These are phyloP conservation scores for Colletotrichum incanum DNA, from an alignment of 2,329 filamentous ascomycete species.

Conservation along the genomic window DNA sequence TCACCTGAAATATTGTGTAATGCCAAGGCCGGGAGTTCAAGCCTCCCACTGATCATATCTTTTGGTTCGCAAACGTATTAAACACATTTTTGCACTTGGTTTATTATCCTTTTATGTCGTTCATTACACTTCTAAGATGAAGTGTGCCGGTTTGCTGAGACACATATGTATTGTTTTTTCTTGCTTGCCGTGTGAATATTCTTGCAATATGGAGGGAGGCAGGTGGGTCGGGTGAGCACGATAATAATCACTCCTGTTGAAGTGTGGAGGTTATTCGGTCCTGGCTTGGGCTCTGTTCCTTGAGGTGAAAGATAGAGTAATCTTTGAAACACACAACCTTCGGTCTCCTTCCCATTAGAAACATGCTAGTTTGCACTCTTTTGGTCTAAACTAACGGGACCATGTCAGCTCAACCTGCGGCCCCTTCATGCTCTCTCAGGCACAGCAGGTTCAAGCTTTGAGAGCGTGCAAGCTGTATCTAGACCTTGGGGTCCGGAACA, in stretches of 20 bases:
- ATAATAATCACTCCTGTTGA: background rate
- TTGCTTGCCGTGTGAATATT: background rate
- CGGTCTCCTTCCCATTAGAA: too few relatives aligned
- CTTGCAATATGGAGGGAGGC: background rate
- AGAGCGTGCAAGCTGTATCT: background rate
- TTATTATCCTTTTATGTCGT: accelerated
- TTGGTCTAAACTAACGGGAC: background rate
- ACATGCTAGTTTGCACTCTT: background rate
- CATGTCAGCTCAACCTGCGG: too few relatives aligned
- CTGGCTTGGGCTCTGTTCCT: background rate
- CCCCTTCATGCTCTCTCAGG: background rate
- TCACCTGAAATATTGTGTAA: slow-evolving; percentile 11
- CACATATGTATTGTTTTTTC: background rate
- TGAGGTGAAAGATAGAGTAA: too few relatives aligned
- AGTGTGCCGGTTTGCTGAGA: background rate
- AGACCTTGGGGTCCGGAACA: background rate
- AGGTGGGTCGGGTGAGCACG: background rate
- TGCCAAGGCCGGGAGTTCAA: slow-evolving; percentile 26
- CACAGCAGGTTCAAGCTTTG: too few relatives aligned
- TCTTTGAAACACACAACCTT: background rate
- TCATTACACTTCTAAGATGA: background rate
- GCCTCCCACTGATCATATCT: slow-evolving; percentile 10
- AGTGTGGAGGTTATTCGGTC: background rate
- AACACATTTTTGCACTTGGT: background rate
- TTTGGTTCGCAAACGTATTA: background rate